Evolutionary conservation across 169 alveolate species (phyloP).

Genomic region (Theileria luwenshuni): DNA sequence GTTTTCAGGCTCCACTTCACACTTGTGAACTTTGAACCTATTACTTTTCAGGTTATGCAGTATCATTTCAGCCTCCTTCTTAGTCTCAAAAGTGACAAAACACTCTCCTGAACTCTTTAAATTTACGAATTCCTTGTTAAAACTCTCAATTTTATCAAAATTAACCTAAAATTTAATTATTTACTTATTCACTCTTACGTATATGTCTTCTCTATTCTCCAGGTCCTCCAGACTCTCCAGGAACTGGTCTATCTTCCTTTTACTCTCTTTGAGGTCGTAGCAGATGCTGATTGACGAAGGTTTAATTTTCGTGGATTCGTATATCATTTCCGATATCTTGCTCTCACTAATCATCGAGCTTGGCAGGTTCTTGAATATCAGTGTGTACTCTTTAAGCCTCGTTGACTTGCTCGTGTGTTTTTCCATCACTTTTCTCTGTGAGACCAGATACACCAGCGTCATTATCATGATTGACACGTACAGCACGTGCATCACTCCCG

Average conservation of each 20-base stretch:
- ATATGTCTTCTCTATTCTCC: not conserved
- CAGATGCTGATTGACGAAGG: slow-evolving; percentile 46
- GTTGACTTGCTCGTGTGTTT: slow-evolving; percentile 19
- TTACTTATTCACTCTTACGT: not conserved
- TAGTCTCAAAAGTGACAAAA: slow-evolving; percentile 40
- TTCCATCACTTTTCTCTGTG: slow-evolving; percentile 44
- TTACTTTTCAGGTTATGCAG: slow-evolving; percentile 4
- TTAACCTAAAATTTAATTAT: slow-evolving; percentile 29
- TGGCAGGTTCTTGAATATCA: slow-evolving; percentile 36
- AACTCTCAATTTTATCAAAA: slow-evolving; percentile 33
- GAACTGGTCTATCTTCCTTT: slow-evolving; percentile 28
- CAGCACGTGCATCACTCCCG: slow-evolving; percentile 30
- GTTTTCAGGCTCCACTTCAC: slow-evolving; percentile 73
- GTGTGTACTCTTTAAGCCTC: slow-evolving; percentile 43
- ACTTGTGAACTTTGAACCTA: slow-evolving; percentile 29
- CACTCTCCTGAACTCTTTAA: slow-evolving; percentile 48
- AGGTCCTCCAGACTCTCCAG: slow-evolving; percentile 13
- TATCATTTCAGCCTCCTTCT: slow-evolving; percentile 19
- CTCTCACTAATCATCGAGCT: slow-evolving; percentile 42
- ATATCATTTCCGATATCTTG: slow-evolving; percentile 11
- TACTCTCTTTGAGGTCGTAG: slow-evolving; percentile 27
- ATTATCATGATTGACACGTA: slow-evolving; percentile 52
- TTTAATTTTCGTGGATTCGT: slow-evolving; percentile 30
- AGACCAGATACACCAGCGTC: slow-evolving; percentile 40
- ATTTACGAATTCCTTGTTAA: slow-evolving; percentile 1